phyloP scores from a whole-genome alignment of 352 stramenopile species.

The Phytophthora rubi region DNA sequence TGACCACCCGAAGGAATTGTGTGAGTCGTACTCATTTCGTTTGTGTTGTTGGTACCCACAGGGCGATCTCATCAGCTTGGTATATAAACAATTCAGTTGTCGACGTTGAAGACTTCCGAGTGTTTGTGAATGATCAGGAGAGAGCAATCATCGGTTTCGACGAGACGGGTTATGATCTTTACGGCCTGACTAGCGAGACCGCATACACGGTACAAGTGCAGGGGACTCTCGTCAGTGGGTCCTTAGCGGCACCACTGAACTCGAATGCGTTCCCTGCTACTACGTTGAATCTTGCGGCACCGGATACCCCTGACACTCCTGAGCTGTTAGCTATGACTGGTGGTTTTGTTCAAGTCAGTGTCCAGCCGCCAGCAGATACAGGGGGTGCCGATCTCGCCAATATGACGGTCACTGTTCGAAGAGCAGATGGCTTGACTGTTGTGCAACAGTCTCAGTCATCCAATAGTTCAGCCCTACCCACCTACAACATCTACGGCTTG shows the following conservation, averaged over 20 bases:
- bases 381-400: conserved; percentile 39
- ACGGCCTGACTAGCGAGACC: conserved; percentile 44
- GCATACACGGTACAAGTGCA: conserved; percentile 39
- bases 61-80: conserved; percentile 36
- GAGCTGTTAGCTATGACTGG: conserved; percentile 17
- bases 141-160: background rate
- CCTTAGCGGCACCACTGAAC: conserved; percentile 16
- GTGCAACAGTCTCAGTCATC: conserved; percentile 13
- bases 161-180: conserved; percentile 32
- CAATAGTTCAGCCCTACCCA: conserved; percentile 18
- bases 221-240: conserved; percentile 14
- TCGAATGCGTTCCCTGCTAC: conserved; percentile 38
- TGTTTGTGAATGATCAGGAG: conserved; percentile 36
- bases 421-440: conserved; percentile 9
- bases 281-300: conserved; percentile 33
- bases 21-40: background rate
- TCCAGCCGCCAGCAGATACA: conserved; percentile 39
- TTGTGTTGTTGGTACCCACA: conserved; percentile 3
- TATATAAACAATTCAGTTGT: conserved; percentile 19
- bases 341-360: conserved; percentile 26
- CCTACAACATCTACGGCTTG: conserved; percentile 43
- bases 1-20: background rate
- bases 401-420: conserved; percentile 36
- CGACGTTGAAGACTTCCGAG: conserved; percentile 31
- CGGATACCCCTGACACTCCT: conserved; percentile 16